Conservation (phyloP, 1,284 basidiomycete species). For the Cutaneotrichosporon cyanovorans region DNA sequence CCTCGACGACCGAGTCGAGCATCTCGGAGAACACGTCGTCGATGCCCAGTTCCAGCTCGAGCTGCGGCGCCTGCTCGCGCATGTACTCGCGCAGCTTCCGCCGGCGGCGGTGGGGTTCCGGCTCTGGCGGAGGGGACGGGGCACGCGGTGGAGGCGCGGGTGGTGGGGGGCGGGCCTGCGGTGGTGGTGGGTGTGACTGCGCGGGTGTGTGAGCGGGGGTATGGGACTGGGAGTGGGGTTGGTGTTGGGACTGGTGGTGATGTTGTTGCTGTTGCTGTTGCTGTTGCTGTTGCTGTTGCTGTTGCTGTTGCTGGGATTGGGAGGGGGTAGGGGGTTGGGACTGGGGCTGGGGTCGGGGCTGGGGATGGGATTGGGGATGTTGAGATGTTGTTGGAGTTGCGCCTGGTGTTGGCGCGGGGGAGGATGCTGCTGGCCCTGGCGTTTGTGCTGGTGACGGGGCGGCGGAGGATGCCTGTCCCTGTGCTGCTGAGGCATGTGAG, state of each 20-base stretch:
- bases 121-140: slow-evolving; percentile 23
- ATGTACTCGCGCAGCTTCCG: slow-evolving; percentile 32
- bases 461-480: background rate
- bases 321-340: background rate
- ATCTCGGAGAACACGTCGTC: slow-evolving; percentile 29
- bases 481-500: background rate
- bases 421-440: background rate
- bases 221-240: background rate
- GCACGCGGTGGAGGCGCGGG: slow-evolving; percentile 1
- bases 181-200: background rate
- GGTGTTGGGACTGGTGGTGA: background rate
- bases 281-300: background rate
- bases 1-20: slow-evolving; percentile 27
- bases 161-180: background rate
- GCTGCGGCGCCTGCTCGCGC: slow-evolving; percentile 27
- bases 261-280: background rate
- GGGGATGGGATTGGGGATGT: background rate
- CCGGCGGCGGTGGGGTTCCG: slow-evolving; percentile 26
- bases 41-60: slow-evolving; percentile 32
- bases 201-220: background rate
- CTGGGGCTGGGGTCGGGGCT: background rate
- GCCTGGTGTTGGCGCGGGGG: background rate
- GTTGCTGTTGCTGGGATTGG: too few species aligned
- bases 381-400: background rate
- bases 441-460: background rate